Evolutionary conservation across 164 flowering plant genomes (phyloP).

Genomic region (Tetrastigma voinierianum): DNA sequence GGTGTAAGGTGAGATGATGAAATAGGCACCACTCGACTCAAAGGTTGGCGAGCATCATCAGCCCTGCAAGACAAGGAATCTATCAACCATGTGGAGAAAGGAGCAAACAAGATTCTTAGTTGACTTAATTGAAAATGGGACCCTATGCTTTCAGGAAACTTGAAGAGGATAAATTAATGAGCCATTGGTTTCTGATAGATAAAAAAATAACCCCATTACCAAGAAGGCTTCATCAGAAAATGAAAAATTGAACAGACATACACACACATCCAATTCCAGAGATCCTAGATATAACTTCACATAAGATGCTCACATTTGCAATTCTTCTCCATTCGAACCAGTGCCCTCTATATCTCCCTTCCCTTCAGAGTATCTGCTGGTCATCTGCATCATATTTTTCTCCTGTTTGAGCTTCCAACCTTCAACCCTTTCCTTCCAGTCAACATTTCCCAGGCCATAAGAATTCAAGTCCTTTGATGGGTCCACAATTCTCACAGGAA

Average conservation of each 20-base stretch:
- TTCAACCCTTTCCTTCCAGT: slow-evolving; percentile 98
- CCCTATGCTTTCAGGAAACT: too few species aligned
- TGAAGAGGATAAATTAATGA: too few species aligned
- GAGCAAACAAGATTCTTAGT: neutral
- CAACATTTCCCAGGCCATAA: slow-evolving; percentile 96
- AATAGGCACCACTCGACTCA: slow-evolving; percentile 86
- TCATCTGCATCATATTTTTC: slow-evolving; percentile 72
- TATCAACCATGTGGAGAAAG: neutral
- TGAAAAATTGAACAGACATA: too few species aligned
- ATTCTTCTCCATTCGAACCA: slow-evolving; percentile 96
- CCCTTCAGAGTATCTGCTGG: slow-evolving; percentile 66
- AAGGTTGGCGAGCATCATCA: slow-evolving; percentile 87
- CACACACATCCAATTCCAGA: too few species aligned
- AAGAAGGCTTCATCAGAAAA: too few species aligned
- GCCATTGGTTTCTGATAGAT: too few species aligned
- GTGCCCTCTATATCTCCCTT: slow-evolving; percentile 94
- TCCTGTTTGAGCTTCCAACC: slow-evolving; percentile 98
- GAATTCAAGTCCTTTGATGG: slow-evolving; percentile 94
- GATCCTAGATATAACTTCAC: too few species aligned
- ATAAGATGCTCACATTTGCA: slow-evolving; percentile 69
- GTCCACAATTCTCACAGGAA: slow-evolving; percentile 93
- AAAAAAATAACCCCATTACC: too few species aligned
- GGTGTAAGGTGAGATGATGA: slow-evolving; percentile 83
- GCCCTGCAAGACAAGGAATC: slow-evolving; percentile 47
- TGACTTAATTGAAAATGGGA: too few species aligned